Conservation (phyloP, 2,329 filamentous ascomycete genomes). For the Waltergamsia citrina region DNA sequence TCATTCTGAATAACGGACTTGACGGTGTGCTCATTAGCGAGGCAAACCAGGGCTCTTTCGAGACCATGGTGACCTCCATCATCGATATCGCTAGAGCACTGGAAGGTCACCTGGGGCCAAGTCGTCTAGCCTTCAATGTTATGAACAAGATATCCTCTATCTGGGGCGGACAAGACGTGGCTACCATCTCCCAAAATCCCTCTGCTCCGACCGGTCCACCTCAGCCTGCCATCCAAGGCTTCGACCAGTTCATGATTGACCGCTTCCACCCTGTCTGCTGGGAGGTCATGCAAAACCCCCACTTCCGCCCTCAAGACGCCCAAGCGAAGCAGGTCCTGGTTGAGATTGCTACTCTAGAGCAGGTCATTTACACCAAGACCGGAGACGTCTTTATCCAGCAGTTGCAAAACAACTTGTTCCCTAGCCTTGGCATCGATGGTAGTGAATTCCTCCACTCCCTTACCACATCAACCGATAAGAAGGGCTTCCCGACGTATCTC, state of each 20-base stretch:
- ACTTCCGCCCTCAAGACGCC: constrained; percentile 74
- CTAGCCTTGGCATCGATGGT: constrained; percentile 53
- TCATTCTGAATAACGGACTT: constrained; percentile 85
- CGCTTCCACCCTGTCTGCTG: constrained; percentile 85
- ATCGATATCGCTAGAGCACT: constrained; percentile 76
- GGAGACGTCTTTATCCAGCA: constrained; percentile 71
- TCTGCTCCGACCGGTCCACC: constrained; percentile 39
- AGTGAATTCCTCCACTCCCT: constrained; percentile 49
- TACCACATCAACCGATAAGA: constrained; percentile 50
- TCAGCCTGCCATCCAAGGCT: constrained; percentile 65
- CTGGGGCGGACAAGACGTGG: constrained; percentile 82
- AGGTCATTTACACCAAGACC: constrained; percentile 83
- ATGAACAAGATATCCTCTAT: constrained; percentile 74
- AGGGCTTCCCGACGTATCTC: constrained; percentile 56
- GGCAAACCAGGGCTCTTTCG: constrained; percentile 83
- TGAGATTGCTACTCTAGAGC: constrained; percentile 81
- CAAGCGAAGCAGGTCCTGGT: constrained; percentile 80
- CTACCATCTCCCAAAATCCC: constrained; percentile 44
- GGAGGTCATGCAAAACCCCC: constrained; percentile 71
- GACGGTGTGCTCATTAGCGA: constrained; percentile 82
- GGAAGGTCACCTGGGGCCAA: constrained; percentile 50
- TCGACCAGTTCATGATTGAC: constrained; percentile 83
- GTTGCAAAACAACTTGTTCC: constrained; percentile 54
- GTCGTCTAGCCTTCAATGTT: constrained; percentile 69
- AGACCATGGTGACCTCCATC: constrained; percentile 76